A percentile compares a stretch with the other conserved stretches of the same genome.
These are phyloP conservation scores for Lotmaria passim DNA, from an alignment of 208 protist species.

Conservation along the genomic window DNA sequence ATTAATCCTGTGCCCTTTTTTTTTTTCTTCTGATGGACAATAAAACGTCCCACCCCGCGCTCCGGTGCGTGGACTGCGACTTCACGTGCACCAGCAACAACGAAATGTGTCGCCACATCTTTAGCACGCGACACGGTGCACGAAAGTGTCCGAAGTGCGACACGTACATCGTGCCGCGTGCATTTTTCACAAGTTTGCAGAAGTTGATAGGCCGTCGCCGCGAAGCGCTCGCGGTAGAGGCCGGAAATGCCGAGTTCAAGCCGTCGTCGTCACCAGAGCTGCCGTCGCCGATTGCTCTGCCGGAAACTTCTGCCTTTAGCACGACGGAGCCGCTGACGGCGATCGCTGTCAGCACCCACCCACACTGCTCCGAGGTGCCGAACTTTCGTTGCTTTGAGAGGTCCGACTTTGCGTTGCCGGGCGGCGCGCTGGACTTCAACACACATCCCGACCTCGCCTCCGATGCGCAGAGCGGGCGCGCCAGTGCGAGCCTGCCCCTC, in stretches of 20 bases:
- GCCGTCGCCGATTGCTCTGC: background rate
- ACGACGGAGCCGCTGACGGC: slow-evolving; percentile 8
- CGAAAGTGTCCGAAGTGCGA: slow-evolving; percentile 43
- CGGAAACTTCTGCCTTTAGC: background rate
- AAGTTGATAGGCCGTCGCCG: slow-evolving; percentile 36
- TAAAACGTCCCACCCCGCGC: slow-evolving; percentile 7
- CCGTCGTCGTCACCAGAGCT: background rate
- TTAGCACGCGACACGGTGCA: slow-evolving; percentile 39
- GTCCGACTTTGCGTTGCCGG: slow-evolving; percentile 29
- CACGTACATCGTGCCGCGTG: slow-evolving; percentile 41
- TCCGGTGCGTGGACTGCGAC: slow-evolving; percentile 41
- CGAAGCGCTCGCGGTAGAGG: background rate
- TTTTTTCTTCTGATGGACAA: slow-evolving; percentile 15
- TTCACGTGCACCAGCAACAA: slow-evolving; percentile 37
- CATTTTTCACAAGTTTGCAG: slow-evolving; percentile 36
- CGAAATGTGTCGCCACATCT: slow-evolving; percentile 42
- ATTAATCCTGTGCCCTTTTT: background rate
- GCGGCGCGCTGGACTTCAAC: slow-evolving; percentile 23
- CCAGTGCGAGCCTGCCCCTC: background rate
- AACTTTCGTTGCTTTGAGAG: slow-evolving; percentile 35
- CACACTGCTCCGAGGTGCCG: slow-evolving; percentile 22
- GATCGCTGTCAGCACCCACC: slow-evolving; percentile 24
- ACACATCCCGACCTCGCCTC: background rate
- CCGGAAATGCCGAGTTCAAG: background rate
- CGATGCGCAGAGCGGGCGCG: background rate